Percentiles rank a stretch among this genome's conserved stretches.
Conservation (phyloP, 2,329 filamentous ascomycete genomes). For the Decorospora gaudefroyi region DNA sequence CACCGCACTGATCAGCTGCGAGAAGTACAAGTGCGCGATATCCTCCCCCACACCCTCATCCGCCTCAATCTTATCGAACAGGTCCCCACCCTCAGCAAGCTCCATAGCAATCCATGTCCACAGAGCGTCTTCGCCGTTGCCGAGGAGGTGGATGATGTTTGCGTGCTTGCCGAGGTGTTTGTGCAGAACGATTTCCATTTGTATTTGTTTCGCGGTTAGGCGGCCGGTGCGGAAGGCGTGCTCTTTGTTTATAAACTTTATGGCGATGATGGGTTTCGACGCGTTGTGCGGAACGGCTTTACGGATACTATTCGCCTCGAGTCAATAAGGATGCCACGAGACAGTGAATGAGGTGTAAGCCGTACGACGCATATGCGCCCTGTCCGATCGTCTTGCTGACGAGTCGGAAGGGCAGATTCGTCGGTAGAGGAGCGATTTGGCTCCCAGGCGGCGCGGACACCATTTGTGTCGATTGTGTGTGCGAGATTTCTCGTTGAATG, state of each 20-base stretch:
- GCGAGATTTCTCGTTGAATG: background rate
- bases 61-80: conserved; percentile 99
- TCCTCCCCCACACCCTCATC: conserved; percentile 93
- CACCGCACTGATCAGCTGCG: conserved; percentile 86
- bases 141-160: conserved; percentile 93
- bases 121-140: conserved; percentile 77
- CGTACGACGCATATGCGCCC: conserved; percentile 88
- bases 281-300: conserved; percentile 79
- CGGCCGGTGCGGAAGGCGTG: conserved; percentile 89
- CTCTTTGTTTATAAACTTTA: conserved; percentile 98
- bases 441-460: conserved; percentile 56
- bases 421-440: conserved; percentile 84
- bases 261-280: conserved; percentile 80
- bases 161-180: conserved; percentile 84
- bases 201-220: conserved; percentile 84
- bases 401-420: conserved; percentile 86
- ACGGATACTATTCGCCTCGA: conserved; percentile 62
- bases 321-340: background rate
- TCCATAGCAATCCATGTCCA: conserved; percentile 99
- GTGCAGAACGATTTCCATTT: conserved; percentile 90
- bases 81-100: conserved; percentile 88
- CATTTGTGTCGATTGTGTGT: conserved; percentile 17
- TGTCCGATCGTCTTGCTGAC: conserved; percentile 95
- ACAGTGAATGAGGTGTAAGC: background rate
- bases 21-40: conserved; percentile 95